phyloP scores from a whole-genome alignment of 805 yeast genomes.

The Candida boleticola region DNA sequence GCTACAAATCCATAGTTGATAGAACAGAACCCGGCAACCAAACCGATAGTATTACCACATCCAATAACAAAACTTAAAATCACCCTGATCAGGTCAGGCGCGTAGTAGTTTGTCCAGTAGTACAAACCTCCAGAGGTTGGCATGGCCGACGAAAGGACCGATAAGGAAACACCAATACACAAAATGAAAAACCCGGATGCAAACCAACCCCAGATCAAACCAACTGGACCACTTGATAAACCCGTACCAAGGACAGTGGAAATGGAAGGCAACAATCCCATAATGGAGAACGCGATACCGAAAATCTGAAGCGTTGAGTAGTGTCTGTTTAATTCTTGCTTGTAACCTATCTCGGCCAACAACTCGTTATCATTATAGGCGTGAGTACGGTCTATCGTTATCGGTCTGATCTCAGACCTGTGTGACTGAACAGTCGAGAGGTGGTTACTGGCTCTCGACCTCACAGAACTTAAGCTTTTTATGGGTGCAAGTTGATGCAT shows the following conservation, averaged over 20 bases:
- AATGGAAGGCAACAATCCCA: conserved; percentile 32
- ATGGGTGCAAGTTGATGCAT: not conserved
- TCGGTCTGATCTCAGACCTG: conserved; percentile 19
- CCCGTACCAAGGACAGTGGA: conserved; percentile 23
- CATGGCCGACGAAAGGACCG: conserved; percentile 23
- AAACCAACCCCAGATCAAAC: conserved; percentile 34
- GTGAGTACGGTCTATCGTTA: not conserved
- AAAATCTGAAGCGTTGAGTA: conserved; percentile 54
- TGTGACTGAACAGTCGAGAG: conserved; percentile 13
- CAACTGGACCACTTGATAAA: conserved; percentile 28
- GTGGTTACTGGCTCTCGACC: conserved; percentile 9
- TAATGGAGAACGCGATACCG: conserved; percentile 39
- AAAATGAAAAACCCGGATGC: conserved; percentile 23
- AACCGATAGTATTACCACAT: conserved; percentile 63
- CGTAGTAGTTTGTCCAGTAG: conserved; percentile 47
- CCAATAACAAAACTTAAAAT: conserved; percentile 65
- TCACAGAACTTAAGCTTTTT: conserved; percentile 1
- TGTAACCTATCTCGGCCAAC: conserved; percentile 51
- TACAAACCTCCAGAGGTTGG: conserved; percentile 34
- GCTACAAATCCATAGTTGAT: conserved; percentile 67
- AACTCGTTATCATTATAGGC: conserved; percentile 25
- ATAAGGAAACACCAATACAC: conserved; percentile 26
- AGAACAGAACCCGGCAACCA: conserved; percentile 64
- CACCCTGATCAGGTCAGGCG: conserved; percentile 52
- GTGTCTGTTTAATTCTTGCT: conserved; percentile 27